Percentiles rank a stretch among this genome's conserved stretches.
phyloP scores from a whole-genome alignment of 2,329 filamentous ascomycete genomes.

The Hirsutella rhossiliensis region DNA sequence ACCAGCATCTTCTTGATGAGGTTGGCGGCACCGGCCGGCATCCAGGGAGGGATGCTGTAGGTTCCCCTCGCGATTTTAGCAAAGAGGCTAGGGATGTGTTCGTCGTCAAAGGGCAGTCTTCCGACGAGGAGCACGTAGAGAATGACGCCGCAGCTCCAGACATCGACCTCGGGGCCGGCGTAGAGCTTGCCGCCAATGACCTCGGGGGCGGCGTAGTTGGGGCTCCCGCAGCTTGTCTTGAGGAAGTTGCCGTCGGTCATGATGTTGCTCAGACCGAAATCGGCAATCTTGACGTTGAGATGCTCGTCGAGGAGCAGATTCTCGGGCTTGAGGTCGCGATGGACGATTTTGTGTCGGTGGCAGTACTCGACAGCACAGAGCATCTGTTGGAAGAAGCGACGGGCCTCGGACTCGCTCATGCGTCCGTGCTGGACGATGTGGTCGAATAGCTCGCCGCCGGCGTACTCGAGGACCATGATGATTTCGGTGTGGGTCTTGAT shows the following conservation, averaged over 20 bases:
- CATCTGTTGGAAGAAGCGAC: conserved; percentile 98
- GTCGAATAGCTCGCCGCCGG: conserved; percentile 91
- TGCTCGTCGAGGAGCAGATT: conserved; percentile 91
- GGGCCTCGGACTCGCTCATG: conserved; percentile 83
- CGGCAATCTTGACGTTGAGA: conserved; percentile 97
- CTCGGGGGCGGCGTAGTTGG: conserved; percentile 95
- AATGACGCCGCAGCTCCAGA: conserved; percentile 95
- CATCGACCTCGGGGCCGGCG: conserved; percentile 92
- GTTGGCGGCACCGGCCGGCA: conserved; percentile 68
- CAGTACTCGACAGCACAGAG: conserved; percentile 98
- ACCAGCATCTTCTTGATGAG: conserved; percentile 91
- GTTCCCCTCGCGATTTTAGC: conserved; percentile 94
- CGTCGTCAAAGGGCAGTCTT: conserved; percentile 89
- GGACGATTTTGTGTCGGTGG: conserved; percentile 96
- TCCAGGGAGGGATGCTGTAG: conserved; percentile 85
- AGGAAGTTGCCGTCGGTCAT: conserved; percentile 99
- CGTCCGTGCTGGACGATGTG: conserved; percentile 93
- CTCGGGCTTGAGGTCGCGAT: conserved; percentile 94
- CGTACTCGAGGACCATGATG: conserved; percentile 98
- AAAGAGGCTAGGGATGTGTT: conserved; percentile 94
- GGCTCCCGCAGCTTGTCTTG: conserved; percentile 95
- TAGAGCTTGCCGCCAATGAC: conserved; percentile 97
- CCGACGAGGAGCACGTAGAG: conserved; percentile 73
- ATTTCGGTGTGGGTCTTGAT: conserved; percentile 92
- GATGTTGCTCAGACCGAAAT: conserved; percentile 97